Evolutionary conservation across 495 filamentous ascomycete species (phyloP), one percentile per base, ranked within the genome.

Genomic region (Thozetella sp.): DNA sequence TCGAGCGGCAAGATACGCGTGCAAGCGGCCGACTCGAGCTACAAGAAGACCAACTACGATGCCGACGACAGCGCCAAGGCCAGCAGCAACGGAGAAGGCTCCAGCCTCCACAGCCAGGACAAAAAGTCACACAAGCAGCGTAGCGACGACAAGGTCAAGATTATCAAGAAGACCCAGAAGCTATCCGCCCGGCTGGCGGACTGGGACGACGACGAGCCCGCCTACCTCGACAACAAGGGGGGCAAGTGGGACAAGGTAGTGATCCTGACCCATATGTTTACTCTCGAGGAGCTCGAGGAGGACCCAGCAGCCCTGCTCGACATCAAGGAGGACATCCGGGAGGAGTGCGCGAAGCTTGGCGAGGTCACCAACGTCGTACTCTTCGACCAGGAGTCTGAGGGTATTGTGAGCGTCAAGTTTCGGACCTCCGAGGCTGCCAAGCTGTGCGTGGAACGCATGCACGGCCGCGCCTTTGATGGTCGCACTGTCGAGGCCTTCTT

Each of bases 241-340:
- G 84, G 83, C 50, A 83, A 83, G 62, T 88, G 83, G 63, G 91
- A 92, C 62, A 93, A 93, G 66, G 76, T 91, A 2, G 93, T 97
- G 19, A 88, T 98, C 55, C 74, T 99, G 57, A 91, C 93, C 66
- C 90, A 96, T 70, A 96, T 97, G 92, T 99, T 99, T 72, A 96
- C 93, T 11, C 80, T 96, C 25, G 65, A 88, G 27, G 92, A 97
- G 74, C 78, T 99, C 51, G 85, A 90, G 70, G 90, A 94, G 57
- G 94, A 99, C 69, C 88, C 91, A 2, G 84, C 87, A 0, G 91
- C 90, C 2, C 83, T 94, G 53, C 79, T 93, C 6, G 95, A 98
- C 59, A 96, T 98, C 72, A 95, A 95, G 67, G 88, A 96, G 71
- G 95, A 99, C 67, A 90, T 99, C 37, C 86, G 90, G 24, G 91